Base-by-base conservation (phyloP, 441 rosid genomes). In the Rhodomyrtus psidioides region DNA sequence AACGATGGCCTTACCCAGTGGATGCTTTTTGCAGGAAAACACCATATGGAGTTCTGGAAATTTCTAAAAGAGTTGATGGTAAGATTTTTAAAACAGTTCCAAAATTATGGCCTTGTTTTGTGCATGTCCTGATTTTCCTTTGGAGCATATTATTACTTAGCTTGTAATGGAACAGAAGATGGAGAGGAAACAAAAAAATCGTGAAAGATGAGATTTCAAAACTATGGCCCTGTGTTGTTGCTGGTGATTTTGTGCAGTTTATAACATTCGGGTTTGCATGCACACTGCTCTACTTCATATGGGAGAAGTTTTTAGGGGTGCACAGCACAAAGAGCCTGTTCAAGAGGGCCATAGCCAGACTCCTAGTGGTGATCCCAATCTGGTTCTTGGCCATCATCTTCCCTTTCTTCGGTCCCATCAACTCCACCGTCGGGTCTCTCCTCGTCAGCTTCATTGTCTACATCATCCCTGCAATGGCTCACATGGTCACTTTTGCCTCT, bases 351-450 rank as follows among this genome's bases (percentile, higher is more conserved):
- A 55, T 94, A 92, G 85, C 93, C 74, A 92, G 96, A 82, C 91
- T 94, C 81, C 96, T 95, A 2, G 96, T 93, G 55, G 96, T 94
- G 58, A 87, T 94, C 82, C 96, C 96, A 13, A 94, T 94, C 21
- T 94, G 96, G 96, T 94, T 94, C 87, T 87, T 94, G 54, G 95
- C 96, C 30, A 92, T 94, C 55, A 89, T 93, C 62, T 93, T 94
- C 89, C 96, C 96, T 4, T 94, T 94, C 92, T 94, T 94, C 70
- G 96, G 96, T 53, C 96, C 96, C 46, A 94, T 94, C 86, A 94
- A 94, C 84, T 94, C 96, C 1, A 94, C 96, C 3, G 96, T 94
- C 53, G 96, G 96, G 81, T 94, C 96, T 42, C 94, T 94, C 34
- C 93, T 94, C 14, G 96, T 94, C 85, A 93, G 94, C 85, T 94